Conservation (phyloP, 192 early-diverging fungal genomes). For the Rhizophagus prolifer region DNA sequence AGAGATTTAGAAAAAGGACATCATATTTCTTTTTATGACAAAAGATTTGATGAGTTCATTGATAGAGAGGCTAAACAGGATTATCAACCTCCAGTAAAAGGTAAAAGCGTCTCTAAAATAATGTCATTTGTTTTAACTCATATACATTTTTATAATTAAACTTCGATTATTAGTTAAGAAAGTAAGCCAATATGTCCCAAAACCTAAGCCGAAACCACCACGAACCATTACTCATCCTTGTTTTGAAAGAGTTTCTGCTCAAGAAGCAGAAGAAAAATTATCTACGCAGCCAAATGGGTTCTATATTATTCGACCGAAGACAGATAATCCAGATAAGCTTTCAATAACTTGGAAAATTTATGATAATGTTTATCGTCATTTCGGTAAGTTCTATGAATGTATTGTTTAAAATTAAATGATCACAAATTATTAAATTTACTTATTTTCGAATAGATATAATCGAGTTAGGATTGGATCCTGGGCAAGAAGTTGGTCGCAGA, state of each 20-base stretch:
- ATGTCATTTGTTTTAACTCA: background rate
- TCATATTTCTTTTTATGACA: background rate
- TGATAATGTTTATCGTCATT: conserved; percentile 84
- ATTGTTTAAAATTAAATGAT: background rate
- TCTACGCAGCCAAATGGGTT: conserved; percentile 66
- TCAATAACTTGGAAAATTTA: conserved; percentile 93
- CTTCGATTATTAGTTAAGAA: conserved; percentile 85
- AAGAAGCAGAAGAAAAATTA: conserved; percentile 75
- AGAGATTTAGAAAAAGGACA: conserved; percentile 32
- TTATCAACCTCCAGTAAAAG: conserved; percentile 3
- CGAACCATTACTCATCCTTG: conserved; percentile 59
- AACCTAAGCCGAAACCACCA: background rate
- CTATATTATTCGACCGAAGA: conserved; percentile 88
- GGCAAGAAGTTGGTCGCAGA: conserved; percentile 60
- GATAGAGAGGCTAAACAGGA: background rate
- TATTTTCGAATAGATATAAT: conserved; percentile 55
- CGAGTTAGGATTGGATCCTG: conserved; percentile 57
- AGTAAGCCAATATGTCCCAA: conserved; percentile 40
- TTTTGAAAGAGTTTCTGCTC: conserved; percentile 73
- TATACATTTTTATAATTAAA: conserved; percentile 51
- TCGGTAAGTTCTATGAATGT: conserved; percentile 48
- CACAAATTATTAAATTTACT: background rate
- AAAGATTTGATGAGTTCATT: background rate
- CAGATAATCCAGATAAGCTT: conserved; percentile 83
- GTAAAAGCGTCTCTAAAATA: background rate